Conservation (phyloP, 768 basidiomycete species). For the Auricularia heimuer region DNA sequence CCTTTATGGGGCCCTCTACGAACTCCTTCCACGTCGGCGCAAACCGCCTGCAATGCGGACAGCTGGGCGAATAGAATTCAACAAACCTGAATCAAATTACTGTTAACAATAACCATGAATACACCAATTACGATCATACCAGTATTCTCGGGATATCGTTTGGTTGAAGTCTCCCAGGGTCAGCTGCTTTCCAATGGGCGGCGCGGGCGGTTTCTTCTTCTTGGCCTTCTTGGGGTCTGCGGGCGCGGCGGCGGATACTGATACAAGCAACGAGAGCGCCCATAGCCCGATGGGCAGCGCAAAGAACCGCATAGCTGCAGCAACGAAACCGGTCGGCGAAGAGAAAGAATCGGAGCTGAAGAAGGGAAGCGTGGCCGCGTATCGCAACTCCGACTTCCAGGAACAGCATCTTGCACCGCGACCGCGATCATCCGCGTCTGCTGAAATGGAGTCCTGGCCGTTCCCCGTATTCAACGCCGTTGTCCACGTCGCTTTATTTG, state of each 20-base stretch:
- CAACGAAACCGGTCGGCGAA: background rate
- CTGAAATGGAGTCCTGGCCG: conserved; percentile 23
- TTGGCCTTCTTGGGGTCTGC: background rate
- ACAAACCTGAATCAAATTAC: conserved; percentile 41
- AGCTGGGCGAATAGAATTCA: conserved; percentile 84
- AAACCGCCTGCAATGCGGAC: conserved; percentile 68
- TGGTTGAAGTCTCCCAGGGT: conserved; percentile 51
- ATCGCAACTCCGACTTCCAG: background rate
- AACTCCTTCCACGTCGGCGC: conserved; percentile 76
- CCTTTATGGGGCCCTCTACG: conserved; percentile 33
- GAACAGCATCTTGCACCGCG: background rate
- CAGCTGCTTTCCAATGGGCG: conserved; percentile 20
- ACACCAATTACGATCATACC: conserved; percentile 20
- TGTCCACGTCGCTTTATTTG: conserved; percentile 59
- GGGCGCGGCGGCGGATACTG: background rate
- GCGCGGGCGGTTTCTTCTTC: conserved; percentile 2
- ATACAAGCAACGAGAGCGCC: background rate
- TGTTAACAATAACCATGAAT: too few relatives aligned
- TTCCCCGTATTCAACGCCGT: conserved; percentile 20
- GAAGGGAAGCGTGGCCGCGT: background rate
- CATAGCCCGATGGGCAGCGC: background rate
- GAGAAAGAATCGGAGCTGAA: background rate
- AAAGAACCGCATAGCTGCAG: background rate
- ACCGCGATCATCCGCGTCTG: background rate
- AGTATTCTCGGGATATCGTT: conserved; percentile 46